Conservation (phyloP, 2,329 filamentous ascomycete genomes). For the Diaporthe amygdali region DNA sequence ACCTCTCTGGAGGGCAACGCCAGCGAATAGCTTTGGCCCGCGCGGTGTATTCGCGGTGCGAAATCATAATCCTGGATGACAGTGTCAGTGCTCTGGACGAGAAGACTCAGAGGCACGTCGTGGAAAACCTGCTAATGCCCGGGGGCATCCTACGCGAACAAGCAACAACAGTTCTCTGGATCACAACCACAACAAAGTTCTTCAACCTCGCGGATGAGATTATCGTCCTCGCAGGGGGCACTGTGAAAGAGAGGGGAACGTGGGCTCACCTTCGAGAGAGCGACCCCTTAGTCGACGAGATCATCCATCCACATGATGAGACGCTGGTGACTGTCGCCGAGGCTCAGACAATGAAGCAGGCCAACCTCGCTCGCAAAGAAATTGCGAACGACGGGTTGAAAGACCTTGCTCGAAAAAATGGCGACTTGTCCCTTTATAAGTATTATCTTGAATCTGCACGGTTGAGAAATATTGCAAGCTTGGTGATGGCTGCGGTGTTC, state of each 20-base stretch:
- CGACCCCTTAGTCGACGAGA: constrained; percentile 38
- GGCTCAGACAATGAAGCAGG: background rate
- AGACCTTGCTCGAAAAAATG: constrained; percentile 34
- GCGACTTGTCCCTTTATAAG: constrained; percentile 43
- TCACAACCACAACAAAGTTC: constrained; percentile 40
- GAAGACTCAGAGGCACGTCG: constrained; percentile 36
- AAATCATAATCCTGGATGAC: constrained; percentile 41
- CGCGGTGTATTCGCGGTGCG: constrained; percentile 36
- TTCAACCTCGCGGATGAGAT: constrained; percentile 48
- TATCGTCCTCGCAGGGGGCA: constrained; percentile 42
- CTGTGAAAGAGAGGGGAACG: constrained; percentile 43
- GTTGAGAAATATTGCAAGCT: constrained; percentile 31
- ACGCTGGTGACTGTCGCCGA: background rate
- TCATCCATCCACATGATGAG: constrained; percentile 30
- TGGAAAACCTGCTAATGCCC: constrained; percentile 36
- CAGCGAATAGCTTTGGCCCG: constrained; percentile 40
- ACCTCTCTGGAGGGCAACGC: constrained; percentile 32
- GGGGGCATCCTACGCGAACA: constrained; percentile 35
- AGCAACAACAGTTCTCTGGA: constrained; percentile 38
- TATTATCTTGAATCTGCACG: constrained; percentile 40
- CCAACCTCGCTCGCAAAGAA: background rate
- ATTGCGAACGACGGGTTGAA: background rate
- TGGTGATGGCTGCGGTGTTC: constrained; percentile 31
- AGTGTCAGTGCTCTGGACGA: constrained; percentile 42
- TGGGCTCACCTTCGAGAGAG: constrained; percentile 42